Percentiles rank a stretch among this genome's conserved stretches.
Evolutionary conservation across 768 basidiomycete genomes (phyloP).

Genomic region (Russula compacta): DNA sequence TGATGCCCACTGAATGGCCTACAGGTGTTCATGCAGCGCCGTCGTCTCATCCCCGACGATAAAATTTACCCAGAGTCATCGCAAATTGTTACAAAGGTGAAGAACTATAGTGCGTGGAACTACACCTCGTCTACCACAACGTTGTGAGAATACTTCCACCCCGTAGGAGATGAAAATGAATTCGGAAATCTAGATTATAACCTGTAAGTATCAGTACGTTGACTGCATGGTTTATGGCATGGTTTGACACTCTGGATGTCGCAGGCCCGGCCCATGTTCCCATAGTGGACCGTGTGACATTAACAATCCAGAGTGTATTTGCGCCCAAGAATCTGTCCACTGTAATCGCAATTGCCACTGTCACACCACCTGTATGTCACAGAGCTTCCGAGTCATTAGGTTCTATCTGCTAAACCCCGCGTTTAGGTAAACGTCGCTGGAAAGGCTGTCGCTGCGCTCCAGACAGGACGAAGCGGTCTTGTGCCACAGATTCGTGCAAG

Average conservation of each 20-base stretch:
- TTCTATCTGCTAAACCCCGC: neutral
- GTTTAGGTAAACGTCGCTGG: slow-evolving; percentile 45
- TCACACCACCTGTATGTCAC: slow-evolving; percentile 35
- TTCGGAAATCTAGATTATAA: rapidly evolving
- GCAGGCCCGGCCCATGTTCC: slow-evolving; percentile 34
- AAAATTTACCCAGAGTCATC: slow-evolving; percentile 5
- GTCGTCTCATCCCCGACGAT: slow-evolving; percentile 5
- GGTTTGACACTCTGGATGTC: slow-evolving; percentile 21
- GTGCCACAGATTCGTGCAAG: slow-evolving; percentile 34
- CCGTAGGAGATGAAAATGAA: neutral
- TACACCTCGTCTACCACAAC: neutral
- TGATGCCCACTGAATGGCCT: neutral
- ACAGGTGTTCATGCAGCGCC: slow-evolving; percentile 11
- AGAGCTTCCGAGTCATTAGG: neutral
- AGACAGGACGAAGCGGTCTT: slow-evolving; percentile 23
- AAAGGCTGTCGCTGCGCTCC: slow-evolving; percentile 40
- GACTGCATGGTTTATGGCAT: too few relatives aligned
- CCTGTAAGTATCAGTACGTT: neutral
- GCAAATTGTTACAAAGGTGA: neutral
- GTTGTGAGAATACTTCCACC: neutral
- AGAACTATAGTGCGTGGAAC: neutral
- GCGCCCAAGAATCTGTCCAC: slow-evolving; percentile 40
- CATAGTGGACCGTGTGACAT: slow-evolving; percentile 49
- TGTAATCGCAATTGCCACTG: slow-evolving; percentile 54
- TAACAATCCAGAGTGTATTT: slow-evolving; percentile 35